A percentile compares a stretch with the other conserved stretches of the same genome.
Evolutionary conservation across 2,329 filamentous ascomycete species (phyloP).

Genomic region (Lachnum nothofagi): DNA sequence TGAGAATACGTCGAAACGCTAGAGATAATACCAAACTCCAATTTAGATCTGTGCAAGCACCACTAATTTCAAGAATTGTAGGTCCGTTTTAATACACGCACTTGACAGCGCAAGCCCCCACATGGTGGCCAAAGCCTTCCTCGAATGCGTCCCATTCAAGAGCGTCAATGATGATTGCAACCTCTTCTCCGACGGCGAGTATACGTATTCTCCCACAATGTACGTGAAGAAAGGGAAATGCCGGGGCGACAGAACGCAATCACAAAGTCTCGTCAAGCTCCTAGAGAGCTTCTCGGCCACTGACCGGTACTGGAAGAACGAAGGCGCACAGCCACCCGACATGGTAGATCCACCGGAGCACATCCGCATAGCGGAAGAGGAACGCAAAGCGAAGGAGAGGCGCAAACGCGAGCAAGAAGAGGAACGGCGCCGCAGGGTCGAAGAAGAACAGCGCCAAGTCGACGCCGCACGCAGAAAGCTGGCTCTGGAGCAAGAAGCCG

Average conservation of each 20-base stretch:
- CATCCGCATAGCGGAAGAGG: constrained; percentile 11
- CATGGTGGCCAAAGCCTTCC: constrained; percentile 49
- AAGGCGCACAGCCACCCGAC: constrained; percentile 3
- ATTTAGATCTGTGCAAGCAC: no score
- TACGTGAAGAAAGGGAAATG: constrained; percentile 41
- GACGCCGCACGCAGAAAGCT: constrained; percentile 8
- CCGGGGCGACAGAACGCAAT: constrained; percentile 5
- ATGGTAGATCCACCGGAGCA: constrained; percentile 1
- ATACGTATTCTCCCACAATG: constrained; percentile 60
- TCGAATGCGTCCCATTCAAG: constrained; percentile 61
- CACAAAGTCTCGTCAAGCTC: constrained; percentile 2
- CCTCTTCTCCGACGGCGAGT: constrained; percentile 45
- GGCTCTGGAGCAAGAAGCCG: constrained; percentile 17
- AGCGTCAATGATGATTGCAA: constrained; percentile 56
- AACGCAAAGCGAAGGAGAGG: constrained; percentile 12
- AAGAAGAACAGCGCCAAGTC: constrained; percentile 14
- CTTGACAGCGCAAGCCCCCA: constrained; percentile 53
- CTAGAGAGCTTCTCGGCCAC: constrained; percentile 10
- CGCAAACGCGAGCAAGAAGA: constrained; percentile 13
- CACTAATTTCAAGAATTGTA: no score
- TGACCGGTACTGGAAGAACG: constrained; percentile 7
- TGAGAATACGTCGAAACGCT: no score
- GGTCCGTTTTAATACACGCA: constrained; percentile 54
- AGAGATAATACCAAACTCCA: no score
- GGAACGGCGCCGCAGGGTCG: constrained; percentile 10